Evolutionary conservation across 495 filamentous ascomycete species (phyloP).

Genomic region (Pyrenopolyporus hunteri): DNA sequence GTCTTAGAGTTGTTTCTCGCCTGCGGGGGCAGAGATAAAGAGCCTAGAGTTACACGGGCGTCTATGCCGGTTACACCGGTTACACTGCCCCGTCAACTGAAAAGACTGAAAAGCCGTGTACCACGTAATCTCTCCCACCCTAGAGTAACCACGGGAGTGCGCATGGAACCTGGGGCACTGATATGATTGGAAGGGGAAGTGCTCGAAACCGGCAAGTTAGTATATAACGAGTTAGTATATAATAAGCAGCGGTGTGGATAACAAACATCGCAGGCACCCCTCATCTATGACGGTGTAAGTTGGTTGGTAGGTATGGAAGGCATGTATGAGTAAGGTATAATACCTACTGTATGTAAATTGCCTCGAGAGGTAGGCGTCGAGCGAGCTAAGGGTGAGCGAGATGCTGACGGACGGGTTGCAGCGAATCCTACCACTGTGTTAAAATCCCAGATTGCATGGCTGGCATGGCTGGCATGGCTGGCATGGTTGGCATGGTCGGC

Average conservation of each 20-base stretch:
- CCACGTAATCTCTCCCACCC: slow-evolving; percentile 9
- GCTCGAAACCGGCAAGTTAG: no score
- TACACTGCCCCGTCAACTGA: neutral
- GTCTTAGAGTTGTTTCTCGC: neutral
- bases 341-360: no score
- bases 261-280: slow-evolving; percentile 1
- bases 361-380: no score
- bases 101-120: slow-evolving; percentile 10
- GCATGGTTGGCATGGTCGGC: neutral
- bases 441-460: neutral
- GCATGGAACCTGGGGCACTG: no score
- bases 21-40: neutral
- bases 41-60: slow-evolving; percentile 26
- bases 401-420: slow-evolving; percentile 23
- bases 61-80: slow-evolving; percentile 28
- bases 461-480: neutral
- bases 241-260: slow-evolving; percentile 3
- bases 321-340: no score
- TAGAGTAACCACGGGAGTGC: slow-evolving; percentile 3
- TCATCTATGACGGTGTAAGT: neutral
- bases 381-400: neutral
- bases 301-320: no score
- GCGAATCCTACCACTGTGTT: slow-evolving; percentile 19
- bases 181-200: neutral
- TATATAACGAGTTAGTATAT: no score